These are phyloP conservation scores for Colletotrichum costaricense DNA, from an alignment of 2,329 filamentous ascomycete species.

Conservation along the genomic window DNA sequence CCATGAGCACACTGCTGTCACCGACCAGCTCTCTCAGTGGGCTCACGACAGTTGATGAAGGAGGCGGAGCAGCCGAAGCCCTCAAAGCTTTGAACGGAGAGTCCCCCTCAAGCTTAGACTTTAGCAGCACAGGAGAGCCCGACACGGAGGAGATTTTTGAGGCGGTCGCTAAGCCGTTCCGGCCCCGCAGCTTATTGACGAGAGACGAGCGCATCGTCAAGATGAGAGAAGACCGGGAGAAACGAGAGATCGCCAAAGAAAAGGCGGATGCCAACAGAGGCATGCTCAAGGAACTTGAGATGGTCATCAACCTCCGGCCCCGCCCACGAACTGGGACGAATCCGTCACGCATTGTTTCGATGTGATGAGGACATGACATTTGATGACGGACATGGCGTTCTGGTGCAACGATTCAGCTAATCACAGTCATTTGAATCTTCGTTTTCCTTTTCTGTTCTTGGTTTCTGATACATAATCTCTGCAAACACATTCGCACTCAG, in stretches of 20 bases:
- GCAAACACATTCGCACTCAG: constrained; percentile 9
- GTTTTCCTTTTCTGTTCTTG: constrained; percentile 11
- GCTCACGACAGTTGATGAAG: constrained; percentile 70
- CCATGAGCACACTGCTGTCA: constrained; percentile 69
- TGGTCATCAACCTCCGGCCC: constrained; percentile 76
- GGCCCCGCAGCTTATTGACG: constrained; percentile 77
- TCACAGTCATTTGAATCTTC: constrained; percentile 31
- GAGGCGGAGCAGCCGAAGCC: constrained; percentile 48
- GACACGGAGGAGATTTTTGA: constrained; percentile 89
- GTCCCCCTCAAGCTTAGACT: constrained; percentile 59
- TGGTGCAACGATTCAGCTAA: constrained; percentile 18
- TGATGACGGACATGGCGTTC: constrained; percentile 34
- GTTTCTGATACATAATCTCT: constrained; percentile 14
- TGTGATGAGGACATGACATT: constrained; percentile 48
- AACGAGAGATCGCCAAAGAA: constrained; percentile 77
- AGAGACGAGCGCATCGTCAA: constrained; percentile 88
- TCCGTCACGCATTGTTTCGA: constrained; percentile 53
- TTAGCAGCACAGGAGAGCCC: constrained; percentile 66
- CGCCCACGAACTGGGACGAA: constrained; percentile 50
- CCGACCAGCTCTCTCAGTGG: constrained; percentile 75
- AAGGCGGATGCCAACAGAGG: constrained; percentile 84
- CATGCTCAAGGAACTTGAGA: constrained; percentile 94
- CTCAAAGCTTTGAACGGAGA: constrained; percentile 82
- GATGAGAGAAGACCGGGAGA: constrained; percentile 87
- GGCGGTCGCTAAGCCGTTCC: constrained; percentile 77